A percentile compares a stretch with the other conserved stretches of the same genome.
These are phyloP conservation scores for Colletotrichum sp. DNA, from an alignment of 2,329 filamentous ascomycete genomes.

Conservation along the genomic window DNA sequence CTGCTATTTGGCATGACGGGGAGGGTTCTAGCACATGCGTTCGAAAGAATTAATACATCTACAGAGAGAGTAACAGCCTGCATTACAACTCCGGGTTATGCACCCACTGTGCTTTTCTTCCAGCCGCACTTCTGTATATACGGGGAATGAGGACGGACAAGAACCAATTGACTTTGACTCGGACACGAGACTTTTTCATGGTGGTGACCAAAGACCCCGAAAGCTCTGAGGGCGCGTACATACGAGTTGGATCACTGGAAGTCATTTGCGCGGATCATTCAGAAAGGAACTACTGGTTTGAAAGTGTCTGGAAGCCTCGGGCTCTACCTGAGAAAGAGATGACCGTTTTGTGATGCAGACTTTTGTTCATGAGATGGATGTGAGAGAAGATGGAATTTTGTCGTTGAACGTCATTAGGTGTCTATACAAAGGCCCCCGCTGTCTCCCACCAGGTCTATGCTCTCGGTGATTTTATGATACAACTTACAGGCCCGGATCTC, in stretches of 20 bases:
- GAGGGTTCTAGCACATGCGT: neutral
- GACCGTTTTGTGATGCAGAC: rapidly evolving
- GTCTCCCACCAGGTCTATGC: rapidly evolving
- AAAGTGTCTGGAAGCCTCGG: neutral
- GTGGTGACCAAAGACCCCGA: neutral
- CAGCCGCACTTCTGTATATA: neutral
- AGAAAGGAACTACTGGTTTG: neutral
- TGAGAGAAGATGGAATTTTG: neutral
- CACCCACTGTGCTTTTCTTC: neutral
- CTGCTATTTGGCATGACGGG: neutral
- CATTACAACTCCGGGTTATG: neutral
- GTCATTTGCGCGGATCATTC: neutral
- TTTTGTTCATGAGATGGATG: rapidly evolving
- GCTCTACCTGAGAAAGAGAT: neutral
- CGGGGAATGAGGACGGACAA: neutral
- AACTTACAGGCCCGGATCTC: rapidly evolving
- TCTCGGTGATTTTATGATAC: neutral
- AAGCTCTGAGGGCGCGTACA: neutral
- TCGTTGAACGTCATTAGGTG: neutral
- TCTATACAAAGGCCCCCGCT: rapidly evolving
- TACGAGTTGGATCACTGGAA: neutral
- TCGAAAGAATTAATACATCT: neutral
- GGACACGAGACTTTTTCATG: neutral
- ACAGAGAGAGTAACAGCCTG: neutral
- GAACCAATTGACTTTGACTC: neutral